A percentile compares a stretch with the other conserved stretches of the same genome.
Conservation (phyloP, 2,329 filamentous ascomycete genomes). For the Arachnopeziza araneosa region DNA sequence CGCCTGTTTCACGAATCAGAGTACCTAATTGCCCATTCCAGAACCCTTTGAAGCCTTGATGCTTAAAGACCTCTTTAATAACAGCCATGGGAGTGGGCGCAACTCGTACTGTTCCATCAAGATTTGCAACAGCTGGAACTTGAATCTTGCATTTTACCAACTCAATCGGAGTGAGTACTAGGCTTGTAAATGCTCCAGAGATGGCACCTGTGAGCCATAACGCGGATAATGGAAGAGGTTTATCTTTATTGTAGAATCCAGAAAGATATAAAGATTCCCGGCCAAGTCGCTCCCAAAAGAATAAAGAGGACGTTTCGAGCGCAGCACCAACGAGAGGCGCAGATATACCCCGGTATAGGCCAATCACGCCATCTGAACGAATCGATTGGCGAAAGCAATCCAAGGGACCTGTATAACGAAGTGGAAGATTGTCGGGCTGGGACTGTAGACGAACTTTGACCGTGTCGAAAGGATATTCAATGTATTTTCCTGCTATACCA, state of each 20-base stretch:
- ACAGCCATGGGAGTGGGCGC: conserved; percentile 62
- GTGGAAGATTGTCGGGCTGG: conserved; percentile 78
- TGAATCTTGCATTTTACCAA: conserved; percentile 99
- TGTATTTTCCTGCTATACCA: conserved; percentile 87
- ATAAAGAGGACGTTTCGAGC: conserved; percentile 85
- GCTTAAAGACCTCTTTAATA: conserved; percentile 72
- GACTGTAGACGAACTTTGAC: conserved; percentile 96
- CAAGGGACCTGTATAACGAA: conserved; percentile 77
- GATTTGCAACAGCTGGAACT: conserved; percentile 47
- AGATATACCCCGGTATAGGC: conserved; percentile 84
- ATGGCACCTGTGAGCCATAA: conserved; percentile 78
- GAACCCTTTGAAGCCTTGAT: conserved; percentile 79
- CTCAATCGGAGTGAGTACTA: conserved; percentile 91
- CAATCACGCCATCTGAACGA: conserved; percentile 65
- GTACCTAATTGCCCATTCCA: conserved; percentile 96
- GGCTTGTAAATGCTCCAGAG: conserved; percentile 81
- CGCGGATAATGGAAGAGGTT: conserved; percentile 65
- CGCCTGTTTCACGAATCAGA: conserved; percentile 87
- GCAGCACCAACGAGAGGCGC: conserved; percentile 88
- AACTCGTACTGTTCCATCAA: conserved; percentile 38
- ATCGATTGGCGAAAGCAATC: conserved; percentile 92
- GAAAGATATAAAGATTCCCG: conserved; percentile 57
- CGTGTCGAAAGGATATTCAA: conserved; percentile 98
- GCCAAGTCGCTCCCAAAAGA: conserved; percentile 81
- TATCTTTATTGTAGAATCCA: conserved; percentile 44